phyloP scores from a whole-genome alignment of 148 eudicot species.

The Silene uniflora region DNA sequence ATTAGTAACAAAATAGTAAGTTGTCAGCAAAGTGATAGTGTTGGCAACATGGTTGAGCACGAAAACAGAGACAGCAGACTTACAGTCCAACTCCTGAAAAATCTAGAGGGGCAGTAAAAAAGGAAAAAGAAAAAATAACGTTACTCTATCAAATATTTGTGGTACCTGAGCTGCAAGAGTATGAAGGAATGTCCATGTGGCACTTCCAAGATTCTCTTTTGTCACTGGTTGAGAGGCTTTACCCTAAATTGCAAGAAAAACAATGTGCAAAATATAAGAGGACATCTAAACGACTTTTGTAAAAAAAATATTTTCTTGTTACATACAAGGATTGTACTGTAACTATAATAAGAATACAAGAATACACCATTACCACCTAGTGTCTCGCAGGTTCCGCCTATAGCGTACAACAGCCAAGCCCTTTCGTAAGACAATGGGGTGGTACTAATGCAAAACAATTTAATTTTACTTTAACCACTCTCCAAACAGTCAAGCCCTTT shows the following conservation, averaged over 20 bases:
- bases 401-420: no score
- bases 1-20: neutral
- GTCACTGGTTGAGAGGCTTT: constrained; percentile 51
- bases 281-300: neutral
- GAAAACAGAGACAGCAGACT: neutral
- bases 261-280: constrained; percentile 14
- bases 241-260: constrained; percentile 37
- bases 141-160: neutral
- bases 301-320: neutral
- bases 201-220: constrained; percentile 87
- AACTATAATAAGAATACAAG: neutral
- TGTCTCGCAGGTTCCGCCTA: neutral
- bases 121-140: neutral
- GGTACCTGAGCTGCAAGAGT: constrained; percentile 92
- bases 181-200: constrained; percentile 95
- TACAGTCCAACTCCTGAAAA: neutral
- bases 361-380: neutral
- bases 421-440: no score
- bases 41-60: neutral
- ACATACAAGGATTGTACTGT: neutral
- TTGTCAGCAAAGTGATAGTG: neutral
- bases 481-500: no score
- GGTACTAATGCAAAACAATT: no score
- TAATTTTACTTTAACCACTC: no score
- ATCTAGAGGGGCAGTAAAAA: neutral